Evolutionary conservation across 106 monocot genomes (phyloP).

Genomic region (Cymbidium sinense): DNA sequence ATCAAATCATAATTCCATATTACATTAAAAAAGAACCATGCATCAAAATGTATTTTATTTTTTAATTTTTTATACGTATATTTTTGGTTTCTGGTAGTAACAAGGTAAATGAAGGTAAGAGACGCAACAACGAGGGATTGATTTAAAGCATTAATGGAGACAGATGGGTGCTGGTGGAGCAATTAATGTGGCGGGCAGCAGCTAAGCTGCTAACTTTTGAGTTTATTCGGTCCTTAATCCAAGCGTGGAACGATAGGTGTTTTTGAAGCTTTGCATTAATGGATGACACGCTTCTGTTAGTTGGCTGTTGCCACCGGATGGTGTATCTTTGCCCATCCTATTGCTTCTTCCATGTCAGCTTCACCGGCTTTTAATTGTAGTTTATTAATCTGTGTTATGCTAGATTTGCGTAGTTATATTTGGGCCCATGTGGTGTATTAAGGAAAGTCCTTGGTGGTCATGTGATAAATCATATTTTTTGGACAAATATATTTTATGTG

Average conservation of each 20-base stretch:
- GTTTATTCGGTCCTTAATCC: neutral
- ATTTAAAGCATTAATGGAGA: conserved; percentile 7
- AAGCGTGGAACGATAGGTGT: neutral
- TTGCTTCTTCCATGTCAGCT: neutral
- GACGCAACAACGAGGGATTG: neutral
- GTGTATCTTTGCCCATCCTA: neutral
- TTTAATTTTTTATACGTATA: too few species aligned
- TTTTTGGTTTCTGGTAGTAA: too few species aligned
- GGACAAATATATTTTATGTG: too few species aligned
- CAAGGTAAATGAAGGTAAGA: neutral
- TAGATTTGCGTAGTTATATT: too few species aligned
- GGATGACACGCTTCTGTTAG: neutral
- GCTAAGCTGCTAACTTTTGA: neutral
- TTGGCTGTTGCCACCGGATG: neutral
- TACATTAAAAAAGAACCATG: too few species aligned
- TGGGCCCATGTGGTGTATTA: too few species aligned
- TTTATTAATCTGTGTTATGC: too few species aligned
- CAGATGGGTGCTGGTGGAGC: conserved; percentile 1
- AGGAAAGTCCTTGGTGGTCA: too few species aligned
- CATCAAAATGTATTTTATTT: too few species aligned
- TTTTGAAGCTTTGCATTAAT: neutral
- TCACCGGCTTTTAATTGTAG: neutral
- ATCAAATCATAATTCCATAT: too few species aligned
- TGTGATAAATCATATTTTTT: too few species aligned
- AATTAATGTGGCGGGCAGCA: conserved; percentile 8